phyloP scores from a whole-genome alignment of 768 basidiomycete genomes.

The Tylopilus balloui region DNA sequence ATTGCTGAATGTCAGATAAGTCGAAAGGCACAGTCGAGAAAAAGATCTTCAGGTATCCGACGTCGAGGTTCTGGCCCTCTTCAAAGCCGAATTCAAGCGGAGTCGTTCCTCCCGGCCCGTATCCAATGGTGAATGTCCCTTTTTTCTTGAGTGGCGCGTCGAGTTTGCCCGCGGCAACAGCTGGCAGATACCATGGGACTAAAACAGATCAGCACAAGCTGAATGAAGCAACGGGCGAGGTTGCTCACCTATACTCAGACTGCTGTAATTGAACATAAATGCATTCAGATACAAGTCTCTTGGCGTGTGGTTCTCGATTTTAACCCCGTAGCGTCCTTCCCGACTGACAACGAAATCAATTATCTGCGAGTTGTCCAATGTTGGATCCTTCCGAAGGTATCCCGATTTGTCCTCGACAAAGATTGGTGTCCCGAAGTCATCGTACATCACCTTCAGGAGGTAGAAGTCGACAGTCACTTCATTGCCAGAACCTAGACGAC shows the following conservation, averaged over 20 bases:
- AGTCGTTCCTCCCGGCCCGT: slow-evolving; percentile 33
- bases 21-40: slow-evolving; percentile 35
- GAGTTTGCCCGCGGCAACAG: neutral
- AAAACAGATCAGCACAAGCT: neutral
- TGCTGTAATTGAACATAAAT: slow-evolving; percentile 42
- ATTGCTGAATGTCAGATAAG: slow-evolving; percentile 33
- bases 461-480: slow-evolving; percentile 14
- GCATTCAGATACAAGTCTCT: slow-evolving; percentile 36
- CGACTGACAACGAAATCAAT: slow-evolving; percentile 24
- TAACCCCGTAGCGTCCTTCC: slow-evolving; percentile 31
- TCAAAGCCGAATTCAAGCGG: slow-evolving; percentile 34
- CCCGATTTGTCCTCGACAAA: neutral
- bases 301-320: slow-evolving; percentile 32
- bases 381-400: neutral
- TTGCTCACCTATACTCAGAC: slow-evolving; percentile 33
- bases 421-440: neutral
- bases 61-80: slow-evolving; percentile 31
- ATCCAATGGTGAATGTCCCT: slow-evolving; percentile 34
- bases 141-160: slow-evolving; percentile 5
- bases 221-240: neutral
- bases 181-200: slow-evolving; percentile 11
- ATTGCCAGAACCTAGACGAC: neutral
- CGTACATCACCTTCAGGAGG: neutral
- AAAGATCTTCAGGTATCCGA: slow-evolving; percentile 44
- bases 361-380: neutral